Evolutionary conservation across 306 rosid species (phyloP).

Genomic region (Lathyrus tuberosus): DNA sequence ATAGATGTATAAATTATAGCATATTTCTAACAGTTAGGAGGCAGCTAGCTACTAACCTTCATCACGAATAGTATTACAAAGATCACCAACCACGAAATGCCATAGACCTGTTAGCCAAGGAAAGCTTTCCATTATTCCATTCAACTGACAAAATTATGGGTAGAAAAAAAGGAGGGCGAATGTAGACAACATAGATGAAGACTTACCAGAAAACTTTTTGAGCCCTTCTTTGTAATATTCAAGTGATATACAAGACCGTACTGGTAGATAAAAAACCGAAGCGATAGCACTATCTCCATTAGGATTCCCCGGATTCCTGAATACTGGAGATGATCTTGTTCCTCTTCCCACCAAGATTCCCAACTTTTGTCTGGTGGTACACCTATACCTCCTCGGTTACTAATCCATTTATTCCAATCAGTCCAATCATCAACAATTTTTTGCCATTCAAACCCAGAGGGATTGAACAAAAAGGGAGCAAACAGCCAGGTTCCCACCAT

Average conservation of each 20-base stretch:
- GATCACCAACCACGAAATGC: constrained; percentile 97
- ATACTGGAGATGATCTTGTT: constrained; percentile 55
- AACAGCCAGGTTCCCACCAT: constrained; percentile 63
- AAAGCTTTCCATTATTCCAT: constrained; percentile 33
- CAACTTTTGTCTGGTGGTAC: constrained; percentile 56
- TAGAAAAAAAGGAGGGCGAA: constrained; percentile 3
- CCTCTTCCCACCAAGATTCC: constrained; percentile 69
- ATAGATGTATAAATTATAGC: constrained; percentile 5
- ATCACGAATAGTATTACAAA: constrained; percentile 82
- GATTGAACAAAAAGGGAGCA: constrained; percentile 59
- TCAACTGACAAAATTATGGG: constrained; percentile 16
- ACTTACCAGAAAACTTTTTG: constrained; percentile 54
- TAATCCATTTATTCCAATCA: constrained; percentile 64
- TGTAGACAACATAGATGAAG: not conserved
- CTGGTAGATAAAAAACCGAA: constrained; percentile 57
- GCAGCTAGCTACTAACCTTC: constrained; percentile 72
- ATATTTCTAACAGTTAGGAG: constrained; percentile 10
- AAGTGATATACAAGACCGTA: constrained; percentile 59
- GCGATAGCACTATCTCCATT: constrained; percentile 48
- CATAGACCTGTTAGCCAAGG: constrained; percentile 73
- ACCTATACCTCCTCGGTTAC: constrained; percentile 60
- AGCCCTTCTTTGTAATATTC: constrained; percentile 43
- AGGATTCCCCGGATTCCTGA: constrained; percentile 52
- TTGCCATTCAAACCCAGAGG: constrained; percentile 64
- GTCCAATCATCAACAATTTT: constrained; percentile 63